Evolutionary conservation across 176 grass and related monocot genomes (phyloP).

Genomic region (Triticum timopheevii): DNA sequence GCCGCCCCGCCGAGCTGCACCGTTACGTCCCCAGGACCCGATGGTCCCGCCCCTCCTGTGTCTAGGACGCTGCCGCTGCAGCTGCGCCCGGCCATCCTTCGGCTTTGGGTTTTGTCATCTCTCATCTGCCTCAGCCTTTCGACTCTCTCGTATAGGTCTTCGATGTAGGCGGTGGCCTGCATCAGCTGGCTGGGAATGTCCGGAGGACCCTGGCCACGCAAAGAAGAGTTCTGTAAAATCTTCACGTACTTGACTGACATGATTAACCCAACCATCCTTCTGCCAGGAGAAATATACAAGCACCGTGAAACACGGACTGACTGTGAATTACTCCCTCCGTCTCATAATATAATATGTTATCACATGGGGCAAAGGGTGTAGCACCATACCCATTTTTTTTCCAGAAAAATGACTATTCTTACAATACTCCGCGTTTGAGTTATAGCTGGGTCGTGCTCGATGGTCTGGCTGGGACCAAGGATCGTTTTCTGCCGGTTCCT

Average conservation of each 20-base stretch:
- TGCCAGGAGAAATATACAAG: no score
- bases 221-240: neutral
- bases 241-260: no score
- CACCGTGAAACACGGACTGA: no score
- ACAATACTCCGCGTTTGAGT: no score
- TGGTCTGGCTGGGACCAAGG: no score
- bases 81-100: neutral
- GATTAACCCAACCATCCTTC: no score
- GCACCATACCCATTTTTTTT: no score
- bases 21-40: neutral
- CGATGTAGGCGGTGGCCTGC: conserved; percentile 14
- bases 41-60: neutral
- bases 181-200: conserved; percentile 14
- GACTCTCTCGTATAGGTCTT: conserved; percentile 33
- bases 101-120: conserved; percentile 19
- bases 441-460: no score
- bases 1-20: neutral
- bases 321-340: no score
- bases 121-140: conserved; percentile 34
- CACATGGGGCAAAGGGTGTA: no score
- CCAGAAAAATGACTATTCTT: no score
- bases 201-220: neutral
- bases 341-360: no score
- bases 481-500: neutral
- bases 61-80: neutral